Evolutionary conservation across 2,329 filamentous ascomycete species (phyloP).

Genomic region (Cladorrhinum sp.): DNA sequence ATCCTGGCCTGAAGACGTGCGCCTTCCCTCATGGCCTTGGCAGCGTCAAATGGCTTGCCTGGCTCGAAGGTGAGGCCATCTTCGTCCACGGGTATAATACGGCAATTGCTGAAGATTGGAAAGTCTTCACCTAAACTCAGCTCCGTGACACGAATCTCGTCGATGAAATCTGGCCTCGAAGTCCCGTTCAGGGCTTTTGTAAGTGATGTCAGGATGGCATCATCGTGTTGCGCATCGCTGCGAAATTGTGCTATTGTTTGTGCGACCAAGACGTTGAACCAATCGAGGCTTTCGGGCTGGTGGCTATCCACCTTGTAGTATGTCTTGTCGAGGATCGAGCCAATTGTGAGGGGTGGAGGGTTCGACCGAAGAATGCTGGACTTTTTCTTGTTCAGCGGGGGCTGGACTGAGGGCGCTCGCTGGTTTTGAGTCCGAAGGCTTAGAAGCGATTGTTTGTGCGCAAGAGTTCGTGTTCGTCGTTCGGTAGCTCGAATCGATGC

Average conservation of each 20-base stretch:
- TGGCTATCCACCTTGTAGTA: slow-evolving; percentile 97
- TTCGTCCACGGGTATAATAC: slow-evolving; percentile 87
- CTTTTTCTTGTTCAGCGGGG: slow-evolving; percentile 57
- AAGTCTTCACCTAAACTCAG: slow-evolving; percentile 95
- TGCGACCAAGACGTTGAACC: slow-evolving; percentile 97
- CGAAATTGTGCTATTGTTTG: slow-evolving; percentile 96
- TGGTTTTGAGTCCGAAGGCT: slow-evolving; percentile 51
- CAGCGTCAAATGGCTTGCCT: slow-evolving; percentile 50
- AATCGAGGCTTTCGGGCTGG: slow-evolving; percentile 93
- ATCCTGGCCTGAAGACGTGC: slow-evolving; percentile 86
- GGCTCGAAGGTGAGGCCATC: slow-evolving; percentile 60
- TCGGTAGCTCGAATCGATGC: slow-evolving; percentile 70
- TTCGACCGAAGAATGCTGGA: slow-evolving; percentile 67
- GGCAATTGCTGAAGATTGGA: slow-evolving; percentile 96
- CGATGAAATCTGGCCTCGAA: slow-evolving; percentile 83
- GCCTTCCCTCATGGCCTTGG: slow-evolving; percentile 56
- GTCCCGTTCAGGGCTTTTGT: slow-evolving; percentile 84
- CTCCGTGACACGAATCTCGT: slow-evolving; percentile 91
- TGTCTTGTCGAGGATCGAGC: slow-evolving; percentile 90
- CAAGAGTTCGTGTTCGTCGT: slow-evolving; percentile 63
- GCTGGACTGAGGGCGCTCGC: slow-evolving; percentile 31
- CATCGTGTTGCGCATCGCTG: slow-evolving; percentile 86
- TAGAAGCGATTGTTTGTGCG: slow-evolving; percentile 72
- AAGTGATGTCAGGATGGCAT: slow-evolving; percentile 81
- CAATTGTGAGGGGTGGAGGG: slow-evolving; percentile 77